Base-by-base conservation (phyloP, 345 rosid species). In the Citrus mangshanensis region DNA sequence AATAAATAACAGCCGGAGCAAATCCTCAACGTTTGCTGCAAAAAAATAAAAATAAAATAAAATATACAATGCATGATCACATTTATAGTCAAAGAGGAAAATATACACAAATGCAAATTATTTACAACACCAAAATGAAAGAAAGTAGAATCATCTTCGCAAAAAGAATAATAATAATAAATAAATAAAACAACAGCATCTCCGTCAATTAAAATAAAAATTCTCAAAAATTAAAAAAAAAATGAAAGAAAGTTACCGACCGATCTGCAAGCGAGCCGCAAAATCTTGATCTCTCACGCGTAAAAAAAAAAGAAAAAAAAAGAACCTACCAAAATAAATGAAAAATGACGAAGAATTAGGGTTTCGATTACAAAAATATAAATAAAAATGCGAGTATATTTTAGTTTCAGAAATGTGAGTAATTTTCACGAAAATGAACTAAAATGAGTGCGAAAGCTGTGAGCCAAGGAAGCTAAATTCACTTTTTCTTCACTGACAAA, bases 221-320 rank as follows among this genome's bases (percentile, higher is more conserved):
- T 63, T 7, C 18, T 0, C 21, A 38, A 55, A 10, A 74, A 63
- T 56, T 6, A 59, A 12, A 64, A 54, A 35, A 35, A 46, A 60
- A 74, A 81, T 71, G 75, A 69, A 22, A 65, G 21, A 51, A 14
- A 75, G 32, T 58, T 68, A 88, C 86, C 60, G 2, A 83, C 83
- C 81, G 88, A 86, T 88, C 85, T 32, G 77, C 78, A 70, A 60
- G 72, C 34, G 65, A 80, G 69, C 22, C 60, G 75, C 74, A 38
- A 38, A 86, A 81, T 78, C 83, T 63, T 59, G 79, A 76, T 76
- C 49, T 30, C 18, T 67, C 46, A 3, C 34, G 35, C 70, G 10
- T 8, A 10, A 12, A 32, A 73, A 74, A 42, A 42, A 42, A 42
- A 42, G 3, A 9, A 42, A 42, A 42, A 10, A 10, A 42, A 3